Conservation (phyloP, 371 early-diverging fungal species). For the Batkoa obscura region DNA sequence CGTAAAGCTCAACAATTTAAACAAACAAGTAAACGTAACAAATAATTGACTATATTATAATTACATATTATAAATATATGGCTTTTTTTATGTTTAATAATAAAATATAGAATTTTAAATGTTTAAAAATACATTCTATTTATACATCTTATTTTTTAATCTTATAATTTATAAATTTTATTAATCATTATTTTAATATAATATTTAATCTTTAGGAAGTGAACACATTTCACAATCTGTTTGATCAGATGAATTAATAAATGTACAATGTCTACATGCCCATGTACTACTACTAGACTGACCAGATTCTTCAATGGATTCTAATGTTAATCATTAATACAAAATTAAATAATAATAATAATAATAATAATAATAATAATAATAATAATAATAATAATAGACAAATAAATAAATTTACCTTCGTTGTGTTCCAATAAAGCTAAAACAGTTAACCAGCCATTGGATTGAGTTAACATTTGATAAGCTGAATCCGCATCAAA, state of each 20-base stretch:
- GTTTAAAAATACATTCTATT: too few species aligned
- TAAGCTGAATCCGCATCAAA: conserved; percentile 17
- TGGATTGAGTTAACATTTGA: conserved; percentile 19
- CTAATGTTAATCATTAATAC: conserved; percentile 9
- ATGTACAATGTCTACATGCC: conserved; percentile 88
- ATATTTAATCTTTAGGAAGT: conserved; percentile 34
- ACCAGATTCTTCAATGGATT: conserved; percentile 11
- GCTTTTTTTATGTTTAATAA: too few species aligned
- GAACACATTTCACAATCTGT: conserved; percentile 89
- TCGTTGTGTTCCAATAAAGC: conserved; percentile 26
- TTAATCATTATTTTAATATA: too few species aligned
- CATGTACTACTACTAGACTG: conserved; percentile 22
- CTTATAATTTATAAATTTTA: too few species aligned
- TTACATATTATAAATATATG: too few species aligned
- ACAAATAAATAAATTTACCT: neutral
- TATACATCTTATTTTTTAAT: too few species aligned
- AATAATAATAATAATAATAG: too few species aligned
- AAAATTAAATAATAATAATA: neutral
- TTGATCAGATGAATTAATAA: conserved; percentile 40
- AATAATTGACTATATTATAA: too few species aligned
- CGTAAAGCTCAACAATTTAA: too few species aligned
- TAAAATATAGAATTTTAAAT: too few species aligned
- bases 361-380: too few species aligned
- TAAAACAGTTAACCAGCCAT: conserved; percentile 61
- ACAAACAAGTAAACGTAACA: too few species aligned